Evolutionary conservation across 176 grass and related monocot genomes (phyloP).

Genomic region (Coix lacrymajobi): DNA sequence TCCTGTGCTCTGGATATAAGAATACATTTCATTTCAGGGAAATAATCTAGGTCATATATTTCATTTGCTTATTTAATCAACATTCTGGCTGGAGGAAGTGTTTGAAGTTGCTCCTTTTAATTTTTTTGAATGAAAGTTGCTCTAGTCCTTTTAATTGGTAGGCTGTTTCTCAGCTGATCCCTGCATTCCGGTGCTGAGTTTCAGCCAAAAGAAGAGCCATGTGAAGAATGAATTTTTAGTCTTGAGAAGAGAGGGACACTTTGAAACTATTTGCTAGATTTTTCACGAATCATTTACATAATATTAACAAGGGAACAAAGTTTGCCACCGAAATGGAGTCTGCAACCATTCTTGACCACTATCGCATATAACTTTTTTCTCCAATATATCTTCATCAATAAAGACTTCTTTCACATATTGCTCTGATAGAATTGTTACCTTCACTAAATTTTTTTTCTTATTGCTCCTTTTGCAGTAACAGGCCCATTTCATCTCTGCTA

Average conservation of each 20-base stretch:
- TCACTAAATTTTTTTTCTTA: background rate
- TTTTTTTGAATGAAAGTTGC: background rate
- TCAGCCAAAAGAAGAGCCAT: background rate
- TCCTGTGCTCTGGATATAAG: background rate
- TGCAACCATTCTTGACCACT: background rate
- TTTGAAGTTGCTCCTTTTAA: background rate
- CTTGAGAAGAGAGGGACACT: background rate
- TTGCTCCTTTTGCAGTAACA: conserved; percentile 7
- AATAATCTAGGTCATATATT: background rate
- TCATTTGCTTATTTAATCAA: background rate
- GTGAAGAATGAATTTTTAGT: background rate
- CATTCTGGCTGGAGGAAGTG: background rate
- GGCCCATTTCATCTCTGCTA: background rate
- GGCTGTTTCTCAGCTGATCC: background rate
- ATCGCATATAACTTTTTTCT: background rate
- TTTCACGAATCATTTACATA: background rate
- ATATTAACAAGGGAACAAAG: background rate
- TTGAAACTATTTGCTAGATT: background rate
- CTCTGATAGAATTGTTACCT: background rate
- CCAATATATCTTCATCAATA: background rate
- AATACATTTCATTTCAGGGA: background rate
- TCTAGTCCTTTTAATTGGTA: background rate
- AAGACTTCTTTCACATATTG: background rate
- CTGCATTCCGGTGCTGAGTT: background rate
- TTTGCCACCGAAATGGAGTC: background rate